Base-by-base conservation (phyloP, 371 early-diverging fungal genomes). In the Syncephalastrum racemosum region DNA sequence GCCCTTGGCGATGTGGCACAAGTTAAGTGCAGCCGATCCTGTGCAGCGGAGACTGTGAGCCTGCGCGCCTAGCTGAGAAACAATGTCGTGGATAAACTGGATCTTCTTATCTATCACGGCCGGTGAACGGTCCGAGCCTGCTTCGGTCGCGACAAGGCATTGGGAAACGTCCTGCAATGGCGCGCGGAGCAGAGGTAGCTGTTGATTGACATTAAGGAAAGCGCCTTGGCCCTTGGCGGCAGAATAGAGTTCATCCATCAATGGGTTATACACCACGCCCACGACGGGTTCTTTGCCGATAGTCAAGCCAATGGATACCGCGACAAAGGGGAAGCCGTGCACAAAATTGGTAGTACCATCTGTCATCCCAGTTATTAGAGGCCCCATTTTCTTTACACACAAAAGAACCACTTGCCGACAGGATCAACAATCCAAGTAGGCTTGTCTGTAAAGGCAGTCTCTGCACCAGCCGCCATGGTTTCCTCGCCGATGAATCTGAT, bases 391-490 rank as follows among this genome's bases (percentile, higher is more conserved):
- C 16, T 50, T 1, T 19, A 18, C 23, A 27, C 27, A 3, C 1
- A 3, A 27, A 27, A 6, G 27, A 27, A 6, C 4, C 12, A 13
- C 55, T 64, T 70, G 80, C 87, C 90, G 58, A 95, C 87, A 4
- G 96, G 96, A 62, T 96, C 95, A 4, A 95, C 88, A 55, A 95
- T 89, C 94, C 95, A 94, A 3, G 95, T 94, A 8, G 93, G 93
- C 4, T 80, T 76, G 56, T 90, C 70, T 8, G 90, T 90, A 58
- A 90, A 72, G 18, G 64, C 64, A 52, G 81, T 75, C 18, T 77
- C 79, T 40, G 83, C 81, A 18, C 87, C 90, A 50, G 71, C 75
- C 18, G 84, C 87, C 42, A 81, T 75, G 2, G 87, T 83, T 58
- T 96, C 94, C 64, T 94, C 93, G 44, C 96, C 95, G 46, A 96